Conservation (phyloP, 345 rosid species). For the Melastoma malabathricum region DNA sequence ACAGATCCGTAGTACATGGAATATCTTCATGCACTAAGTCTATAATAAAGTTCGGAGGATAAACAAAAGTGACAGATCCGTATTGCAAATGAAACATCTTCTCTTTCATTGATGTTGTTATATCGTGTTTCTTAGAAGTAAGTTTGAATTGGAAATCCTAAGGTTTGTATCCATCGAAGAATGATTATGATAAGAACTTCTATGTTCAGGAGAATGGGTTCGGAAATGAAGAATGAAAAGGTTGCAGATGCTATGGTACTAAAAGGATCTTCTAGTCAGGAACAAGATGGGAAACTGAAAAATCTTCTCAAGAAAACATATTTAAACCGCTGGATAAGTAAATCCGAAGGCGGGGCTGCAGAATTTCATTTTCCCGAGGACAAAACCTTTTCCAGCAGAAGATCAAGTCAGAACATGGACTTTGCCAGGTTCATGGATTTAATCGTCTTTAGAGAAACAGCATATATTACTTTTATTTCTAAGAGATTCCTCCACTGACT, state of each 20-base stretch:
- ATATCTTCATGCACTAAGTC: too few species aligned
- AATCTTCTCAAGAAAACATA: conserved; percentile 71
- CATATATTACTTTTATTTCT: conserved; percentile 3
- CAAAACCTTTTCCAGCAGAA: conserved; percentile 16
- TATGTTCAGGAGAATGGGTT: conserved; percentile 34
- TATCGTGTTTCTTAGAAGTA: neutral
- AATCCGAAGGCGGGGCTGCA: conserved; percentile 29
- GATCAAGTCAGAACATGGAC: conserved; percentile 32
- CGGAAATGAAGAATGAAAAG: conserved; percentile 32
- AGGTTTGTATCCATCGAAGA: neutral
- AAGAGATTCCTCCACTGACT: too few species aligned
- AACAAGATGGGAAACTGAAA: conserved; percentile 62
- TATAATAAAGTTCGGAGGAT: too few species aligned
- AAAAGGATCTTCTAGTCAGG: conserved; percentile 21
- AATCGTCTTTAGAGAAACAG: too few species aligned
- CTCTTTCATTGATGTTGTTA: neutral
- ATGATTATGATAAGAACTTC: too few species aligned
- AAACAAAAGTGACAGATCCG: too few species aligned
- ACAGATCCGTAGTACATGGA: too few species aligned
- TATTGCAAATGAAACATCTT: too few species aligned
- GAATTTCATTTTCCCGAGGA: conserved; percentile 24
- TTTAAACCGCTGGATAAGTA: conserved; percentile 66
- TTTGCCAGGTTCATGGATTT: conserved; percentile 53
- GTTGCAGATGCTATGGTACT: conserved; percentile 15
- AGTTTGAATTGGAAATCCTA: neutral